Evolutionary conservation across 2,329 filamentous ascomycete genomes (phyloP).

Genomic region (Phaeosphaeria sp.): DNA sequence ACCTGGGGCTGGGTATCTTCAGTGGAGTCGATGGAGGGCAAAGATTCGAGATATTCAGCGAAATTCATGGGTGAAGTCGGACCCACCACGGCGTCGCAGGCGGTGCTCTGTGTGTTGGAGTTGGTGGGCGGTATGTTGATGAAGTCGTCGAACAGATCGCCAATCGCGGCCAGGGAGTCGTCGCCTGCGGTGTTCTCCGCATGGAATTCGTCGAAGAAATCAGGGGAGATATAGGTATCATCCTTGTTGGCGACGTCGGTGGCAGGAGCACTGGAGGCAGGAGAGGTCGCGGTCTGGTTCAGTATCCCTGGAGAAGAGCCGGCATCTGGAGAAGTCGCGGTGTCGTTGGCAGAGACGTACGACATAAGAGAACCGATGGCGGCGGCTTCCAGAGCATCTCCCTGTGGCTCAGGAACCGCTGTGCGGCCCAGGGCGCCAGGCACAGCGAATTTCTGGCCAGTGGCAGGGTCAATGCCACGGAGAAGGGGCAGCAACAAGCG

Average conservation of each 20-base stretch:
- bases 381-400: not conserved
- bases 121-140: not conserved
- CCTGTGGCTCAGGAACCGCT: not conserved
- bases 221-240: too few relatives aligned
- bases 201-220: too few relatives aligned
- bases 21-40: too few relatives aligned
- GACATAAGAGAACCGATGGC: not conserved
- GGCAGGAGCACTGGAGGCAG: not conserved
- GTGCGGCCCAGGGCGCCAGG: constrained; percentile 1
- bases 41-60: too few relatives aligned
- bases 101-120: too few relatives aligned
- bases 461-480: constrained; percentile 23
- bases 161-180: not conserved
- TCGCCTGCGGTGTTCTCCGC: not conserved
- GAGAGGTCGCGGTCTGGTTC: not conserved
- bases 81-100: too few relatives aligned
- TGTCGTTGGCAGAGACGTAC: not conserved
- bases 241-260: not conserved
- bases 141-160: not conserved
- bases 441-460: constrained; percentile 2
- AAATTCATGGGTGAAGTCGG: too few relatives aligned
- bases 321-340: not conserved
- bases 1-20: too few relatives aligned
- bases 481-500: constrained; percentile 26
- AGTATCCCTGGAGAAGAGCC: not conserved